Evolutionary conservation across 768 basidiomycete species (phyloP).

Genomic region (Basidioascus undulatus): DNA sequence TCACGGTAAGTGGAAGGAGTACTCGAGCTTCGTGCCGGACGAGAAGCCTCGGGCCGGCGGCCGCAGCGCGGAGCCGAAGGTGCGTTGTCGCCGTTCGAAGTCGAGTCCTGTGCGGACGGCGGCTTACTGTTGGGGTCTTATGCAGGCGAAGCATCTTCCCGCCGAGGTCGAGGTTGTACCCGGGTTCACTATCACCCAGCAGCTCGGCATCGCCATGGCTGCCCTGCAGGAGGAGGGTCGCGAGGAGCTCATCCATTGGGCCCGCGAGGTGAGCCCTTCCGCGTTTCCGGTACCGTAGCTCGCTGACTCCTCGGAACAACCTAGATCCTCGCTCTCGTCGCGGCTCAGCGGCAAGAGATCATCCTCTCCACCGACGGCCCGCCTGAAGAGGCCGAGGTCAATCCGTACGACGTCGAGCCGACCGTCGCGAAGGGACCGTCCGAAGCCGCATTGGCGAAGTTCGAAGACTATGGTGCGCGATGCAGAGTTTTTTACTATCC

Average conservation of each 20-base stretch:
- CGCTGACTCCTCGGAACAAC: not conserved
- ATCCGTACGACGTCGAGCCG: slow-evolving; percentile 9
- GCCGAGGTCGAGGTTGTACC: slow-evolving; percentile 59
- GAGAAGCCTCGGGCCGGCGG: slow-evolving; percentile 12
- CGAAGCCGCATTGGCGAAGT: slow-evolving; percentile 39
- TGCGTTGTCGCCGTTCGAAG: not conserved
- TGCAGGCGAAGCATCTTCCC: not conserved
- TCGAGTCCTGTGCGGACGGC: too few relatives aligned
- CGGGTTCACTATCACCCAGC: slow-evolving; percentile 67
- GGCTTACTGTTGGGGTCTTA: slow-evolving; percentile 7
- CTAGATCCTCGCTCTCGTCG: slow-evolving; percentile 12
- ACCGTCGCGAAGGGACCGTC: slow-evolving; percentile 27
- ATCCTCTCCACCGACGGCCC: slow-evolving; percentile 18
- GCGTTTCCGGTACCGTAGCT: not conserved
- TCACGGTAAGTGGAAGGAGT: slow-evolving; percentile 61
- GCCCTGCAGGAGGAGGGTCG: slow-evolving; percentile 43
- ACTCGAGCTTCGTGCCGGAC: slow-evolving; percentile 45
- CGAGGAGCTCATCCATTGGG: slow-evolving; percentile 46
- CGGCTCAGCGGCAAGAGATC: slow-evolving; percentile 18
- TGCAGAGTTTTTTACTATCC: not conserved
- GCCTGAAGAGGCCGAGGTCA: slow-evolving; percentile 12
- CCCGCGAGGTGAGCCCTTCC: slow-evolving; percentile 38
- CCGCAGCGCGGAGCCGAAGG: slow-evolving; percentile 11
- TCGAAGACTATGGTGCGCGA: slow-evolving; percentile 51
- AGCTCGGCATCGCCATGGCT: slow-evolving; percentile 64